These are phyloP conservation scores for Mycena alexandri DNA, from an alignment of 768 basidiomycete species.

Conservation along the genomic window DNA sequence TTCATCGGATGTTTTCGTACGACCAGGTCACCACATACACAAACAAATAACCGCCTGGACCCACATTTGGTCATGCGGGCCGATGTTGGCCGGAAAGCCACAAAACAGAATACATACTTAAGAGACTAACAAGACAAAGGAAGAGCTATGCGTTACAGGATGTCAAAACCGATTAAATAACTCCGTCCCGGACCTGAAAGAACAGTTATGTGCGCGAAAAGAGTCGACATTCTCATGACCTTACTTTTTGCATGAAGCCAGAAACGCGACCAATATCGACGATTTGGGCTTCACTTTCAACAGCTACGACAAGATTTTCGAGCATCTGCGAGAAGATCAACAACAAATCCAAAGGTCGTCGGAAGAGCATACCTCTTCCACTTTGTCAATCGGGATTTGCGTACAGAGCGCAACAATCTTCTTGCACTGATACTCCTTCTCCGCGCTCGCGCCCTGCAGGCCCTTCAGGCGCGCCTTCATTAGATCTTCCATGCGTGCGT, in stretches of 20 bases:
- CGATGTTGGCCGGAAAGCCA: too few relatives aligned
- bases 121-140: conserved; percentile 23
- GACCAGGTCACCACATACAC: too few relatives aligned
- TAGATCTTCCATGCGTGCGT: conserved; percentile 80
- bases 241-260: conserved; percentile 91
- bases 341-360: conserved; percentile 7
- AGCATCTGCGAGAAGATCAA: conserved; percentile 69
- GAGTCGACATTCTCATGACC: conserved; percentile 26
- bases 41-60: too few relatives aligned
- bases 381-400: conserved; percentile 86
- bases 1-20: too few relatives aligned
- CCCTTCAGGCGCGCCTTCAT: conserved; percentile 76
- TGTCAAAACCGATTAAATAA: conserved; percentile 55
- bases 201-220: background rate
- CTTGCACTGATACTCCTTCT: conserved; percentile 93
- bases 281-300: conserved; percentile 88
- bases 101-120: conserved; percentile 10
- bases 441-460: conserved; percentile 84
- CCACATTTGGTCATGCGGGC: too few relatives aligned
- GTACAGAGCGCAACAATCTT: conserved; percentile 92
- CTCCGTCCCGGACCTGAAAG: conserved; percentile 69
- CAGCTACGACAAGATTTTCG: conserved; percentile 85
- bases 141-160: conserved; percentile 28
- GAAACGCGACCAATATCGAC: conserved; percentile 89
- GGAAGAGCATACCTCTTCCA: conserved; percentile 81